phyloP scores from a whole-genome alignment of 2,329 filamentous ascomycete species.

The Penicillium sp. region DNA sequence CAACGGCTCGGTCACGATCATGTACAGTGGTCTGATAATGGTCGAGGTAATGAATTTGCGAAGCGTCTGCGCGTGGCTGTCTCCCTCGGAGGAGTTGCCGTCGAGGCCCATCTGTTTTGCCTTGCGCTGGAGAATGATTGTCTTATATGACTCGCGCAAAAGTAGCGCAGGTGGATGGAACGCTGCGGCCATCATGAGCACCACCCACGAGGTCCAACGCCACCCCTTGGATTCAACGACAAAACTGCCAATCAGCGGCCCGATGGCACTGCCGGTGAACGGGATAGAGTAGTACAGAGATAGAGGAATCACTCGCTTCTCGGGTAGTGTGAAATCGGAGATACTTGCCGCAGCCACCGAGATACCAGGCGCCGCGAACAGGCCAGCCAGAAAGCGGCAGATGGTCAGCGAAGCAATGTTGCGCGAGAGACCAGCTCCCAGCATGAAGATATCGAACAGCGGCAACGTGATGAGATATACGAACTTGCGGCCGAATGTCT shows the following conservation, averaged over 20 bases:
- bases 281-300: slow-evolving; percentile 20
- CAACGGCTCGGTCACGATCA: slow-evolving; percentile 68
- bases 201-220: slow-evolving; percentile 71
- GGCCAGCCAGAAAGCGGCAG: slow-evolving; percentile 71
- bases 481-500: slow-evolving; percentile 13
- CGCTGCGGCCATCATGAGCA: slow-evolving; percentile 60
- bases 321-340: slow-evolving; percentile 49
- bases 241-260: slow-evolving; percentile 68
- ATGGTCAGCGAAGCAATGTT: slow-evolving; percentile 68
- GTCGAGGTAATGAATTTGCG: slow-evolving; percentile 26
- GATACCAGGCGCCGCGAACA: slow-evolving; percentile 55
- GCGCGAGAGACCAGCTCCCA: slow-evolving; percentile 50
- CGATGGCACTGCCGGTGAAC: slow-evolving; percentile 30
- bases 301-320: slow-evolving; percentile 11
- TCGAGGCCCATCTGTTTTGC: neutral
- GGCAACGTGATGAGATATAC: slow-evolving; percentile 7
- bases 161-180: slow-evolving; percentile 60
- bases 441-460: slow-evolving; percentile 52
- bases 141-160: slow-evolving; percentile 65
- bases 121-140: slow-evolving; percentile 5
- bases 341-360: slow-evolving; percentile 69
- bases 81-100: neutral
- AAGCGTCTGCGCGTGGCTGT: neutral
- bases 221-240: slow-evolving; percentile 62
- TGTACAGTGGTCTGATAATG: slow-evolving; percentile 56